Percentiles rank a stretch among this genome's conserved stretches.
Conservation (phyloP, 768 basidiomycete genomes). For the Tricholoma hemisulphureum region DNA sequence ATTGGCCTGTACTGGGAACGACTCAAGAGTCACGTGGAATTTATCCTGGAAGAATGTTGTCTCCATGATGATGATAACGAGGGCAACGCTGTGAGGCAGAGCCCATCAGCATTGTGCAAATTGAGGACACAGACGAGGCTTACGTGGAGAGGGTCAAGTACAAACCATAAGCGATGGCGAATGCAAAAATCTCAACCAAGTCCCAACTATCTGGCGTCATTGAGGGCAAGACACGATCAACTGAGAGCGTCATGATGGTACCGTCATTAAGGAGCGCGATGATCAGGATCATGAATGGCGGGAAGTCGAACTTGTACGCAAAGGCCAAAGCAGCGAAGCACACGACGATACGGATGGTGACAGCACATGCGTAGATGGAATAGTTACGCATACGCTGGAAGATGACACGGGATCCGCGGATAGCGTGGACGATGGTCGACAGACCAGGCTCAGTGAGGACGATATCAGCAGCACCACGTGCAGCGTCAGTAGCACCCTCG, state of each 20-base stretch:
- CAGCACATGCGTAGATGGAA: constrained; percentile 93
- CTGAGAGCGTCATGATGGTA: constrained; percentile 97
- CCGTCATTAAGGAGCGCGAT: constrained; percentile 97
- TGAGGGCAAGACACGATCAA: constrained; percentile 94
- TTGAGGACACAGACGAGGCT: constrained; percentile 27
- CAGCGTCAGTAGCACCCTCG: constrained; percentile 98
- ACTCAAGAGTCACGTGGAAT: constrained; percentile 67
- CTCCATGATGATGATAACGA: constrained; percentile 82
- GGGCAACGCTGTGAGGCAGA: constrained; percentile 50
- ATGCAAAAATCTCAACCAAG: constrained; percentile 92
- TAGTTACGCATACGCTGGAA: constrained; percentile 99
- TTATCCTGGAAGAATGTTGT: constrained; percentile 87
- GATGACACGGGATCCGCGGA: constrained; percentile 96
- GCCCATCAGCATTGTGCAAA: constrained; percentile 5
- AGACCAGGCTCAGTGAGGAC: constrained; percentile 98
- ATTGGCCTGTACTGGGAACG: constrained; percentile 45
- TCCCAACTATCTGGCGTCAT: constrained; percentile 95
- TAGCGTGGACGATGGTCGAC: constrained; percentile 98
- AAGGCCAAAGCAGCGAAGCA: constrained; percentile 96
- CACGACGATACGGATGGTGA: constrained; percentile 98
- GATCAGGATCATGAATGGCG: constrained; percentile 99
- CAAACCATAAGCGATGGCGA: constrained; percentile 92
- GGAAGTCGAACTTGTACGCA: constrained; percentile 97
- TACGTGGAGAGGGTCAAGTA: constrained; percentile 92
- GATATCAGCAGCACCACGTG: constrained; percentile 97